Evolutionary conservation across 2,329 filamentous ascomycete species (phyloP), one percentile per base, ranked within the genome.

Genomic region (Cyphellophora attinorum): DNA sequence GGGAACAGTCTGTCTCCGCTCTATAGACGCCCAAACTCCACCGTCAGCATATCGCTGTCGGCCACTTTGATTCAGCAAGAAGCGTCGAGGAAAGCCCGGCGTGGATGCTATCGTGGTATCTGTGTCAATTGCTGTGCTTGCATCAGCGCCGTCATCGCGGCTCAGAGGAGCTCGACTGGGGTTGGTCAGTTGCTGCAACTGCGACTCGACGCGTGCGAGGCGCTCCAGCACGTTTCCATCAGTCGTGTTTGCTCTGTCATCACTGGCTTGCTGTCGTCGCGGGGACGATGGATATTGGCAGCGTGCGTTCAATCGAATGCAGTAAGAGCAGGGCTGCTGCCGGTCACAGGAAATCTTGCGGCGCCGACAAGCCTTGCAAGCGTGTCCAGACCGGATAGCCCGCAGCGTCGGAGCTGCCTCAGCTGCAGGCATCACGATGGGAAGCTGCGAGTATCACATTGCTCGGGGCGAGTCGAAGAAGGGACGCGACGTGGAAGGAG

Each of bases 271-370:
- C 34, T 38, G 27, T 37, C 45, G 38, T 45, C 48, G 27, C 44
- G 42, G 19, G 44, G 49, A 17, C 44, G 29, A 8, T 35, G 43
- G 21, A 15, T 51, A 62, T 13, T 50, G 48, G 38, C 59, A 62
- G 37, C 55, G 45, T 11, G 45, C 45, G 15, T 43, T 36, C 1
- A 60, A 46, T 47, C 68, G 70, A 40, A 59, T 36, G 34, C 59
- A 61, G 55, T 83, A 82, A 44, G 65, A 66, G 52, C 81, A 88
- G 39, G 82, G 79, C 29, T 79, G 70, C n/a, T 65, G 57, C 51
- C 82, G 83, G 61, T 83, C 78, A 60, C 83, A 89, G 54, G 81
- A 83, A 37, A 86, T 65, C 58, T 89, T 88, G 23, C 82, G 71
- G 15, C 80, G 72, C 25, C 82, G 71, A 52, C 80, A 84, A 54